phyloP scores from a whole-genome alignment of 306 rosid genomes.

The Benincasa hispida region DNA sequence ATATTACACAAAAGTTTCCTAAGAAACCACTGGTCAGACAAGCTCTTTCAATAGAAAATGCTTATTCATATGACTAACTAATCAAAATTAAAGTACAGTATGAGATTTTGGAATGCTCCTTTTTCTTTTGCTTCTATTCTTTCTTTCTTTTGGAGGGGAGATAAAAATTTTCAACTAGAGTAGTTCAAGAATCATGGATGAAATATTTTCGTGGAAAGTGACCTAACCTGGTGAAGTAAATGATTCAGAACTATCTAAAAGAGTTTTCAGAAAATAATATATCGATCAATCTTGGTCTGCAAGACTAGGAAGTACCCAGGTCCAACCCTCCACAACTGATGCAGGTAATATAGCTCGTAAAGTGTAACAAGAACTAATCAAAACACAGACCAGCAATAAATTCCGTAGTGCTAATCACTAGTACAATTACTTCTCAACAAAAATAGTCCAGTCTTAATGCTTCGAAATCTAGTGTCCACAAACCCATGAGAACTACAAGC shows the following conservation, averaged over 20 bases:
- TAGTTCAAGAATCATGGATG: neutral
- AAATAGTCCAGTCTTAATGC: neutral
- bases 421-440: neutral
- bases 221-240: neutral
- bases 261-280: neutral
- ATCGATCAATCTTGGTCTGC: neutral
- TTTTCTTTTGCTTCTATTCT: neutral
- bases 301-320: neutral
- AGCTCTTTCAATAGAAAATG: neutral
- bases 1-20: neutral
- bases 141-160: neutral
- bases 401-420: neutral
- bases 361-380: neutral
- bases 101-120: neutral
- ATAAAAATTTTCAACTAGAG: neutral
- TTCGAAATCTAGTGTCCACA: neutral
- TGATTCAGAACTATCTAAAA: neutral
- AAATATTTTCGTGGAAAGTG: neutral
- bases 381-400: neutral
- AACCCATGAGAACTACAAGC: neutral
- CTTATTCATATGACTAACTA: neutral
- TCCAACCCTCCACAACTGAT: slow-evolving; percentile 2
- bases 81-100: neutral
- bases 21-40: neutral
- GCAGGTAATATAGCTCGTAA: neutral